These are phyloP conservation scores for Viola odorata DNA, from an alignment of 345 rosid species.

Conservation along the genomic window DNA sequence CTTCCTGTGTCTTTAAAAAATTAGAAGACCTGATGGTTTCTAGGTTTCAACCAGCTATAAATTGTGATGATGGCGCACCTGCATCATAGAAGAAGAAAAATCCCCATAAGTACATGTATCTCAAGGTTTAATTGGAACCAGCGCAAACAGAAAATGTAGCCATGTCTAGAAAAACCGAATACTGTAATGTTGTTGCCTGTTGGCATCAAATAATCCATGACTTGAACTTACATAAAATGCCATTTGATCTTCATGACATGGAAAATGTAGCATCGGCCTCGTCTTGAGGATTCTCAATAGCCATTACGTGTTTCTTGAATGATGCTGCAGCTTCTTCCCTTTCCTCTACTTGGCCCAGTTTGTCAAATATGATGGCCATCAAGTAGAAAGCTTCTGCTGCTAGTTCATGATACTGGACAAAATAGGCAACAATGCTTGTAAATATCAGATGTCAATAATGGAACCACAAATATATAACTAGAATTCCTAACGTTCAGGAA, in stretches of 20 bases:
- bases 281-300: slow-evolving; percentile 58
- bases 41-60: too few species aligned
- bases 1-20: too few species aligned
- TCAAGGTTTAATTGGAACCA: too few species aligned
- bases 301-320: slow-evolving; percentile 59
- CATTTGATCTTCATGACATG: slow-evolving; percentile 10
- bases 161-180: too few species aligned
- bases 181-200: too few species aligned
- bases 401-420: slow-evolving; percentile 75
- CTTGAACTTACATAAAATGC: neutral
- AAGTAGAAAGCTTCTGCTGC: slow-evolving; percentile 77
- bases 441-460: neutral
- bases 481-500: neutral
- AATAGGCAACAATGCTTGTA: slow-evolving; percentile 1
- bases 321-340: slow-evolving; percentile 80
- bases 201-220: too few species aligned
- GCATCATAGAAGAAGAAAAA: too few species aligned
- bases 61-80: too few species aligned
- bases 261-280: slow-evolving; percentile 31
- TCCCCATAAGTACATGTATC: too few species aligned
- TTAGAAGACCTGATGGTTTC: too few species aligned
- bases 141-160: too few species aligned
- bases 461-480: neutral
- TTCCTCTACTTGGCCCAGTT: slow-evolving; percentile 46
- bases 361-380: slow-evolving; percentile 62